Evolutionary conservation across 345 rosid species (phyloP).

Genomic region (Hypericum perforatum): DNA sequence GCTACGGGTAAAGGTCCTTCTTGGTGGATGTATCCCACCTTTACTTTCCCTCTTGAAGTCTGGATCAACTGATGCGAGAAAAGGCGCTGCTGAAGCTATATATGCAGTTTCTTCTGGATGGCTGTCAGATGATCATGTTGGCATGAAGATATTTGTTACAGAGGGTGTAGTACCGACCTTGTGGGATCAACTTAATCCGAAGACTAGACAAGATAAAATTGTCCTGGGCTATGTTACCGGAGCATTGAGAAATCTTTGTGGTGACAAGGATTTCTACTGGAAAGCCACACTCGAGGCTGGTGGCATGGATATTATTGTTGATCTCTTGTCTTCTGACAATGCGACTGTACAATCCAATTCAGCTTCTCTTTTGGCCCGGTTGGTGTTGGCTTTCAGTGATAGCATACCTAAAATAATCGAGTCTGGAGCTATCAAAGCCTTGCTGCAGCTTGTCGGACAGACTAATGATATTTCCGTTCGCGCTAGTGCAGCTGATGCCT

Average conservation of each 20-base stretch:
- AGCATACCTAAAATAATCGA: slow-evolving; percentile 58
- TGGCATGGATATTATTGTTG: slow-evolving; percentile 58
- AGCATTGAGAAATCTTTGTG: slow-evolving; percentile 81
- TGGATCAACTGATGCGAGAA: slow-evolving; percentile 54
- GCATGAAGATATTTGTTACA: slow-evolving; percentile 72
- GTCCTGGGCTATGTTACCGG: slow-evolving; percentile 80
- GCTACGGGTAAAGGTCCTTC: slow-evolving; percentile 63
- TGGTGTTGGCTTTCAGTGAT: slow-evolving; percentile 53
- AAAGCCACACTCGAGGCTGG: slow-evolving; percentile 60
- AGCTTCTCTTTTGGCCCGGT: slow-evolving; percentile 78
- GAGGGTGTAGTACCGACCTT: slow-evolving; percentile 77
- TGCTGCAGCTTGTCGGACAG: slow-evolving; percentile 51
- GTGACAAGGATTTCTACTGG: slow-evolving; percentile 68
- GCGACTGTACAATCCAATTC: slow-evolving; percentile 69
- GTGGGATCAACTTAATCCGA: slow-evolving; percentile 66
- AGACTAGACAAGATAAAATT: slow-evolving; percentile 50
- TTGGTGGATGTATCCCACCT: slow-evolving; percentile 91
- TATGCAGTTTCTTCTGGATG: slow-evolving; percentile 78
- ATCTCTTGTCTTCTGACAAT: slow-evolving; percentile 68
- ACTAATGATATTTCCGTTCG: slow-evolving; percentile 48
- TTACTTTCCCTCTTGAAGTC: slow-evolving; percentile 72
- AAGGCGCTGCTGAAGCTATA: slow-evolving; percentile 72
- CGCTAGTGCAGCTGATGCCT: slow-evolving; percentile 71
- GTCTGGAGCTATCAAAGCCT: slow-evolving; percentile 59
- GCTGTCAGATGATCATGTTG: slow-evolving; percentile 68